Percentiles rank a stretch among this genome's conserved stretches.
These are phyloP conservation scores for Claviceps sp. DNA, from an alignment of 2,329 filamentous ascomycete genomes.

Conservation along the genomic window DNA sequence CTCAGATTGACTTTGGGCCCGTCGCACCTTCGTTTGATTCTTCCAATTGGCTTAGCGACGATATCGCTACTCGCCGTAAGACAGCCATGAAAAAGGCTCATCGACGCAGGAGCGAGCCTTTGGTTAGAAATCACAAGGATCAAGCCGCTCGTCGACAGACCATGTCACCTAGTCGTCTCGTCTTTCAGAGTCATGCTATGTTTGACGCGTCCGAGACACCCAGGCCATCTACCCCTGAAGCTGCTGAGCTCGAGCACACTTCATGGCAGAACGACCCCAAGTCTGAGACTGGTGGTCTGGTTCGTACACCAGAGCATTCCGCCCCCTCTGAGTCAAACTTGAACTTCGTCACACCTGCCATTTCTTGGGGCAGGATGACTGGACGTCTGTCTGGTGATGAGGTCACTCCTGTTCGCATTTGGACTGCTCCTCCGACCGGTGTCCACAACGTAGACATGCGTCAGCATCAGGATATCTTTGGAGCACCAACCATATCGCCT, in stretches of 20 bases:
- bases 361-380: slow-evolving; percentile 9
- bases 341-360: slow-evolving; percentile 6
- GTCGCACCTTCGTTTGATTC: slow-evolving; percentile 16
- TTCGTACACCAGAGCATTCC: slow-evolving; percentile 1
- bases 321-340: background rate
- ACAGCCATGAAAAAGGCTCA: slow-evolving; percentile 11
- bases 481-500: slow-evolving; percentile 9
- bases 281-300: background rate
- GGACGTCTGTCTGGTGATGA: slow-evolving; percentile 3
- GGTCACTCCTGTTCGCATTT: slow-evolving; percentile 2
- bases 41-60: slow-evolving; percentile 15
- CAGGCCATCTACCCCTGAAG: background rate
- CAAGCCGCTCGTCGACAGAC: slow-evolving; percentile 15
- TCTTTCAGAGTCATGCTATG: background rate
- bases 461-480: slow-evolving; percentile 23
- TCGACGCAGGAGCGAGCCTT: slow-evolving; percentile 22
- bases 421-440: slow-evolving; percentile 8
- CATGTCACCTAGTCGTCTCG: slow-evolving; percentile 16
- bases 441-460: slow-evolving; percentile 23
- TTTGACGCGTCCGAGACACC: background rate
- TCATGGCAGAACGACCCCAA: background rate
- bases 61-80: slow-evolving; percentile 11
- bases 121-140: slow-evolving; percentile 15
- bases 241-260: background rate
- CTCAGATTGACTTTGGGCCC: slow-evolving; percentile 16